These are phyloP conservation scores for Chaetomium sp. DNA, from an alignment of 2,329 filamentous ascomycete species.

Conservation along the genomic window DNA sequence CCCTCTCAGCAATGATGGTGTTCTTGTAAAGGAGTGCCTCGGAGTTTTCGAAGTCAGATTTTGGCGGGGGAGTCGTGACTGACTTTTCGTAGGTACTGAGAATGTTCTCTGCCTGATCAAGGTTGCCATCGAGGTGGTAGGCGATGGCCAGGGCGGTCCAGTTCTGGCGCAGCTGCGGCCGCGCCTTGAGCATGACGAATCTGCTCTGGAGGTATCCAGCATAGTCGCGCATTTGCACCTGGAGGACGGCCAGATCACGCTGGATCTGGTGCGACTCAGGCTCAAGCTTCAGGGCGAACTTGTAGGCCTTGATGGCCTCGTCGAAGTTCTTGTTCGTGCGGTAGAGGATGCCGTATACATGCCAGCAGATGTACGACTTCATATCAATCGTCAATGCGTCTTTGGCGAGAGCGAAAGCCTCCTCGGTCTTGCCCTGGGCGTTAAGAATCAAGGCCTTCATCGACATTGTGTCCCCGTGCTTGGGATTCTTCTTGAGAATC, in stretches of 20 bases:
- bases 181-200: conserved; percentile 76
- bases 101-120: conserved; percentile 81
- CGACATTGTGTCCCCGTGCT: conserved; percentile 95
- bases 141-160: conserved; percentile 98
- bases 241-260: conserved; percentile 83
- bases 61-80: conserved; percentile 70
- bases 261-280: conserved; percentile 94
- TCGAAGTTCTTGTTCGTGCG: conserved; percentile 95
- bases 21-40: conserved; percentile 96
- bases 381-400: conserved; percentile 90
- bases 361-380: conserved; percentile 99
- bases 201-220: conserved; percentile 88
- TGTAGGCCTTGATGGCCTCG: conserved; percentile 98
- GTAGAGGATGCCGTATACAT: conserved; percentile 94
- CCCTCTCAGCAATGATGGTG: conserved; percentile 81
- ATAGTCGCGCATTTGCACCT: conserved; percentile 96
- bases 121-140: conserved; percentile 81
- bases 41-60: conserved; percentile 82
- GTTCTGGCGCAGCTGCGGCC: conserved; percentile 77
- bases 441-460: conserved; percentile 99
- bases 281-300: conserved; percentile 86
- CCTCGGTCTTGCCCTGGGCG: conserved; percentile 81
- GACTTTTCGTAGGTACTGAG: conserved; percentile 91
- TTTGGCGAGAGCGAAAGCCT: conserved; percentile 91
- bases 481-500: conserved; percentile 89